Evolutionary conservation across 202 grass and related monocot genomes (phyloP).

Genomic region (Eragrostis tef): DNA sequence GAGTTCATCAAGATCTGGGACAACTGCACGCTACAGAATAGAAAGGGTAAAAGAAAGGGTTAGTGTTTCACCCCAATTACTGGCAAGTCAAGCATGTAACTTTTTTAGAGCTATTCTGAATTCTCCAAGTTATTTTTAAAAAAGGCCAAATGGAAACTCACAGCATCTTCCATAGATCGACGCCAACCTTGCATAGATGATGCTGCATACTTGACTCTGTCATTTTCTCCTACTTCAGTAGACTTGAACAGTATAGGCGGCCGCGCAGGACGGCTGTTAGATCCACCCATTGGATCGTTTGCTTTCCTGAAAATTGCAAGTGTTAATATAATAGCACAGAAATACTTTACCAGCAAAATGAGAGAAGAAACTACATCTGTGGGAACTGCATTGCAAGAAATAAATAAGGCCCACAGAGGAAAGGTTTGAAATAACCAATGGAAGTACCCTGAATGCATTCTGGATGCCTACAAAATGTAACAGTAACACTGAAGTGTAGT

Average conservation of each 20-base stretch:
- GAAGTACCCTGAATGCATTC: not conserved
- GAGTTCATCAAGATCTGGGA: slow-evolving; percentile 26
- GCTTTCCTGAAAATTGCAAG: slow-evolving; percentile 37
- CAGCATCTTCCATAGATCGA: slow-evolving; percentile 19
- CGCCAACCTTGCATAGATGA: slow-evolving; percentile 25
- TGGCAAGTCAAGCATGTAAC: not conserved
- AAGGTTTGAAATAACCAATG: not conserved
- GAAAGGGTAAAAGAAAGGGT: slow-evolving; percentile 17
- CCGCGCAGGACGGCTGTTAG: not conserved
- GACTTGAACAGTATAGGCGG: not conserved
- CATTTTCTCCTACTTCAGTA: slow-evolving; percentile 29
- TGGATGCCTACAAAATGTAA: not conserved
- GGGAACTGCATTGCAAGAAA: slow-evolving; percentile 5
- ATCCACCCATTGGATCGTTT: slow-evolving; percentile 36
- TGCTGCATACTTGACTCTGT: slow-evolving; percentile 35
- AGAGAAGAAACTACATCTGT: not conserved
- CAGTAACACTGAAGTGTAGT: not conserved
- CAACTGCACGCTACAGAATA: slow-evolving; percentile 35
- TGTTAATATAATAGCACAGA: slow-evolving; percentile 1
- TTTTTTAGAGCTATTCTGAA: slow-evolving; percentile 12
- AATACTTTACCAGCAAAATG: slow-evolving; percentile 14
- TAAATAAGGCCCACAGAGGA: not conserved
- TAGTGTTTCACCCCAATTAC: slow-evolving; percentile 26
- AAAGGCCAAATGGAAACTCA: slow-evolving; percentile 34
- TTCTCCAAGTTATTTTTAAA: not conserved